Evolutionary conservation across 2,329 filamentous ascomycete genomes (phyloP), one percentile per base, ranked within the genome.

Genomic region (Nigrograna mackinnonii): DNA sequence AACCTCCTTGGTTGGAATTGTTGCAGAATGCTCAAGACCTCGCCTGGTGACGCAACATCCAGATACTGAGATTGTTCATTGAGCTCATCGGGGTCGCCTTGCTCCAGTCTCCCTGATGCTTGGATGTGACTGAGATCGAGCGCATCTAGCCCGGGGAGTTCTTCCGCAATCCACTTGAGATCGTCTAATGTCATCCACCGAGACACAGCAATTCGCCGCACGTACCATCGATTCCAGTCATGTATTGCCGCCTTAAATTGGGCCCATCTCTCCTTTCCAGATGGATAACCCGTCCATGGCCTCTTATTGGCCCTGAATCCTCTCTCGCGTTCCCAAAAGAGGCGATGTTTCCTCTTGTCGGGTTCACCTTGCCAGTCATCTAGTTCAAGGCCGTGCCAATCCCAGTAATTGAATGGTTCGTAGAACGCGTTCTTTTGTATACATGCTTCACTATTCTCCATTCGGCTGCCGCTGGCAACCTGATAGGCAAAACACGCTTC

Each of bases 321-420:
- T 22, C 47, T 43, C 21, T 55, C 41, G 9, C 47, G 37, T 24
- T 58, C 51, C 49, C 52, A 54, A 5, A 55, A 30, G 13, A 55
- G 38, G 22, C 52, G 41, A 16, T 39, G 42, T 35, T 54, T 58
- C 7, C 35, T 24, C 18, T 20, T 39, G 31, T 40, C 26, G 17
- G 20, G 26, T n/a, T 37, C 31, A 12, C 16, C 9, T n/a, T 39
- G 32, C 38, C 41, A 42, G 18, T 37, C 14, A 14, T 20, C 19
- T 19, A 39, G 12, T 11, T 12, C 39, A 2, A 46, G 17, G 1
- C 47, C 51, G 34, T 53, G 42, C 58, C 60, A 64, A 43, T 62
- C 58, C 48, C 45, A 58, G 43, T 57, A 62, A 3, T 47, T 55
- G 37, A 61, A 62, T 5, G 58, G 57, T 33, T 62, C 57, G 31